These are phyloP conservation scores for Nicotiana otophora DNA, from an alignment of 257 asterid genomes.

Conservation along the genomic window DNA sequence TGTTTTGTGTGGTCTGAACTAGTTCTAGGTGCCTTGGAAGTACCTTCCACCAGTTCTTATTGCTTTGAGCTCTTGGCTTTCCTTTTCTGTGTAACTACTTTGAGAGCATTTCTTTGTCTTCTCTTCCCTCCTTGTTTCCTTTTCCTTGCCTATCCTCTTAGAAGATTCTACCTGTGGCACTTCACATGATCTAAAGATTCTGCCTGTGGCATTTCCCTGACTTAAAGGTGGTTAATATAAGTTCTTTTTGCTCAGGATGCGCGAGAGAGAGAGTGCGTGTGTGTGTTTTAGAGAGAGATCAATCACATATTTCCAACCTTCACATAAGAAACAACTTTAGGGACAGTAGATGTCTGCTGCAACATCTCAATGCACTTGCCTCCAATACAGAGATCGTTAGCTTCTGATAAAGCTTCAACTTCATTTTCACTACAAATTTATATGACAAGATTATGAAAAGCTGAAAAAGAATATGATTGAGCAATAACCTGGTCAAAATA, in stretches of 20 bases:
- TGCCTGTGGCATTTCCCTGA: no score
- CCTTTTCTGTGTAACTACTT: no score
- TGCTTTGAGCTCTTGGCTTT: no score
- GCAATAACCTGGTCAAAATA: not conserved
- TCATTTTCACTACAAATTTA: slow-evolving; percentile 52
- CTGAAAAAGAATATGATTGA: not conserved
- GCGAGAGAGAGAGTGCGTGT: not conserved
- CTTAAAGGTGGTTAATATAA: slow-evolving; percentile 85
- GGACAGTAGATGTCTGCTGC: slow-evolving; percentile 68
- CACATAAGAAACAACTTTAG: slow-evolving; percentile 83
- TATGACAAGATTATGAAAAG: slow-evolving; percentile 13
- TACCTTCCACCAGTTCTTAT: no score
- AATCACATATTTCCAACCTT: slow-evolving; percentile 46
- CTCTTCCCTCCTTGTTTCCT: no score
- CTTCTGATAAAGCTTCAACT: slow-evolving; percentile 72
- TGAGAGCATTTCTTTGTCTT: no score
- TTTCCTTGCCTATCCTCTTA: no score
- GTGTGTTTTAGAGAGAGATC: not conserved
- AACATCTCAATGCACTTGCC: slow-evolving; percentile 95
- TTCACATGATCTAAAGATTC: no score
- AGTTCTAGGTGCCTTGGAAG: no score
- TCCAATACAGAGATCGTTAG: slow-evolving; percentile 85
- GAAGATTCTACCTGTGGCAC: no score
- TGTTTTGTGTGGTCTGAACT: no score
- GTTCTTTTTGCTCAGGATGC: slow-evolving; percentile 91